Evolutionary conservation across 306 rosid species (phyloP).

Genomic region (Prunus davidiana): DNA sequence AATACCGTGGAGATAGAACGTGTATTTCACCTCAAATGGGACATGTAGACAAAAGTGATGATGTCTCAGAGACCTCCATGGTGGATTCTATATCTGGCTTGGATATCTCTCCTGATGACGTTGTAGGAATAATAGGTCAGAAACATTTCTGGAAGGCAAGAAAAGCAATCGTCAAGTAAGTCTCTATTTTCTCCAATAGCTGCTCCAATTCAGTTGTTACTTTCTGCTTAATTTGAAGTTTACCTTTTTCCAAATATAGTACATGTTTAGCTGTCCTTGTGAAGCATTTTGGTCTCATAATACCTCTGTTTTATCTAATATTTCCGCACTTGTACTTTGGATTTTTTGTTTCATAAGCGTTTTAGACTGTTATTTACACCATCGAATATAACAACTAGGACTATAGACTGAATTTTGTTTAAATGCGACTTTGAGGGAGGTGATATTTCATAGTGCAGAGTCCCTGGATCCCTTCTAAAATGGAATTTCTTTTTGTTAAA

Average conservation of each 20-base stretch:
- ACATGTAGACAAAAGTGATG: constrained; percentile 53
- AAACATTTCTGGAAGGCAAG: constrained; percentile 98
- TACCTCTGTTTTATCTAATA: constrained; percentile 5
- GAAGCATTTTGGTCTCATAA: constrained; percentile 6
- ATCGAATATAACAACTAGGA: constrained; percentile 18
- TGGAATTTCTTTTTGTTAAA: constrained; percentile 32
- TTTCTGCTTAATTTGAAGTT: constrained; percentile 5
- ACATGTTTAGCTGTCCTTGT: neutral
- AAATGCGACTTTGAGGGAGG: constrained; percentile 31
- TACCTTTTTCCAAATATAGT: neutral
- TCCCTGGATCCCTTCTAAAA: constrained; percentile 49
- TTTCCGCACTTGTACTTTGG: neutral
- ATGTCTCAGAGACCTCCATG: constrained; percentile 61
- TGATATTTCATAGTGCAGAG: constrained; percentile 32
- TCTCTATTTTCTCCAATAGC: neutral
- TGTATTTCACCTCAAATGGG: constrained; percentile 30
- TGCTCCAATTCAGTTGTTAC: constrained; percentile 1
- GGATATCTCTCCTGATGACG: constrained; percentile 80
- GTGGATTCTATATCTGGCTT: constrained; percentile 52
- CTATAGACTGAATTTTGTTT: constrained; percentile 21
- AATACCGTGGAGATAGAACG: constrained; percentile 36
- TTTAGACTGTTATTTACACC: constrained; percentile 21
- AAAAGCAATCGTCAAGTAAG: constrained; percentile 85
- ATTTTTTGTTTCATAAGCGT: neutral
- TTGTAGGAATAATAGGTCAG: constrained; percentile 82